A percentile compares a stretch with the other conserved stretches of the same genome.
Evolutionary conservation across 306 rosid species (phyloP).

Genomic region (Carpinus viminea): DNA sequence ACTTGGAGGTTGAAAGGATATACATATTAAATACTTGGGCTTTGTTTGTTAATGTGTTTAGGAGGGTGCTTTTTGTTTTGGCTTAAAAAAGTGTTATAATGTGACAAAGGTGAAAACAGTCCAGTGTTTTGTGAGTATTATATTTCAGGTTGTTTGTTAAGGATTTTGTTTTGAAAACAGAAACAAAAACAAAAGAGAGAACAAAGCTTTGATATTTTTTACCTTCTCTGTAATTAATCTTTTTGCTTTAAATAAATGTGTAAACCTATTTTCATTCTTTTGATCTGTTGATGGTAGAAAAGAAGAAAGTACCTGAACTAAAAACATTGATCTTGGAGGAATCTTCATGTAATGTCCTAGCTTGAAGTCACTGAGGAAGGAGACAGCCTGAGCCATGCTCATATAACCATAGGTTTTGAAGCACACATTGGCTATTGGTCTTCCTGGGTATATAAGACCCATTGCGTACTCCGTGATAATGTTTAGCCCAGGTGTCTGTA

Average conservation of each 20-base stretch:
- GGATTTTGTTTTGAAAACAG: too few species aligned
- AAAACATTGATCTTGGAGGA: slow-evolving; percentile 89
- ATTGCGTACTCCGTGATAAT: slow-evolving; percentile 78
- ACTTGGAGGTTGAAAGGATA: not conserved
- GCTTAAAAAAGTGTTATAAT: too few species aligned
- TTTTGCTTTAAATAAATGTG: too few species aligned
- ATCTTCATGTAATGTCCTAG: slow-evolving; percentile 94
- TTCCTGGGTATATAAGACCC: slow-evolving; percentile 72
- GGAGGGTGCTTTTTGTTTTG: too few species aligned
- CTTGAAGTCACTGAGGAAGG: slow-evolving; percentile 84
- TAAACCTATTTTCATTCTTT: not conserved
- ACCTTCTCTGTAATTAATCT: too few species aligned
- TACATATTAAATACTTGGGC: not conserved
- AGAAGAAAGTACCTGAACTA: slow-evolving; percentile 60
- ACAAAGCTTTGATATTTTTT: too few species aligned
- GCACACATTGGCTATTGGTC: slow-evolving; percentile 89
- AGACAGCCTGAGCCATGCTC: slow-evolving; percentile 82
- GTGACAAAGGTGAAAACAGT: too few species aligned
- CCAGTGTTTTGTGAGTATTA: too few species aligned
- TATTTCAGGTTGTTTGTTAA: too few species aligned
- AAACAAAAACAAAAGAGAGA: too few species aligned
- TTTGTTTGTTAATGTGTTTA: not conserved
- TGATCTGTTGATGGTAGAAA: not conserved
- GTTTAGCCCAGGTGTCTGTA: slow-evolving; percentile 76
- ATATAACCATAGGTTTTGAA: slow-evolving; percentile 83